Percentiles rank a stretch among this genome's conserved stretches.
phyloP scores from a whole-genome alignment of 2,329 filamentous ascomycete species.

The Paecilomyces sp. region DNA sequence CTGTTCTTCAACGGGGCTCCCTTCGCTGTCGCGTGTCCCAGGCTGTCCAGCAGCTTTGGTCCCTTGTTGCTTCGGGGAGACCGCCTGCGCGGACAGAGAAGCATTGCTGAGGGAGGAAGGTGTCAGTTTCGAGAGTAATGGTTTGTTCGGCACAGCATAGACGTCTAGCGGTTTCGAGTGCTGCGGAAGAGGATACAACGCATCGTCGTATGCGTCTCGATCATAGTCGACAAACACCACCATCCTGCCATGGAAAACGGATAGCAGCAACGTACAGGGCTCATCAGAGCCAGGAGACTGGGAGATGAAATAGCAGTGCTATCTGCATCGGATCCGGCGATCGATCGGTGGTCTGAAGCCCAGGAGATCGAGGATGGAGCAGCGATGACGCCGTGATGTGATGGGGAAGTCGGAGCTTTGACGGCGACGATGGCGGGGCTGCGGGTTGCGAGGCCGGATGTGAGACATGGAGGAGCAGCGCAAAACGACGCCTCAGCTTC shows the following conservation, averaged over 20 bases:
- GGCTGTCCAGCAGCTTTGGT: not conserved
- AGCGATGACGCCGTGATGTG: not conserved
- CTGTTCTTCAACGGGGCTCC: constrained; percentile 4
- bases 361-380: not conserved
- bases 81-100: not conserved
- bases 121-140: constrained; percentile 12
- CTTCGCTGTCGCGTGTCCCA: constrained; percentile 6
- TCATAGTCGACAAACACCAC: constrained; percentile 43
- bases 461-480: not conserved
- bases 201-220: constrained; percentile 25
- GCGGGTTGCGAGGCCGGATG: not conserved
- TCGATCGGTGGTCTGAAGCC: not conserved
- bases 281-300: constrained; percentile 8
- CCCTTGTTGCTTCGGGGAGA: not conserved
- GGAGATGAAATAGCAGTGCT: not conserved
- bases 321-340: not conserved
- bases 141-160: constrained; percentile 15
- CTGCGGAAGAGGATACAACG: constrained; percentile 11
- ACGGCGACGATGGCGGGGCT: not conserved
- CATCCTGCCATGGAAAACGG: constrained; percentile 29
- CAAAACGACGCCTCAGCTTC: not conserved
- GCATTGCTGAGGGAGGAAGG: not conserved
- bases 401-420: not conserved
- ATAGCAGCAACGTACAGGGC: constrained; percentile 1
- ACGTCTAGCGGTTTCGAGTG: constrained; percentile 8